Base-by-base conservation (phyloP, 306 rosid species). In the Quercus berberidifolia region DNA sequence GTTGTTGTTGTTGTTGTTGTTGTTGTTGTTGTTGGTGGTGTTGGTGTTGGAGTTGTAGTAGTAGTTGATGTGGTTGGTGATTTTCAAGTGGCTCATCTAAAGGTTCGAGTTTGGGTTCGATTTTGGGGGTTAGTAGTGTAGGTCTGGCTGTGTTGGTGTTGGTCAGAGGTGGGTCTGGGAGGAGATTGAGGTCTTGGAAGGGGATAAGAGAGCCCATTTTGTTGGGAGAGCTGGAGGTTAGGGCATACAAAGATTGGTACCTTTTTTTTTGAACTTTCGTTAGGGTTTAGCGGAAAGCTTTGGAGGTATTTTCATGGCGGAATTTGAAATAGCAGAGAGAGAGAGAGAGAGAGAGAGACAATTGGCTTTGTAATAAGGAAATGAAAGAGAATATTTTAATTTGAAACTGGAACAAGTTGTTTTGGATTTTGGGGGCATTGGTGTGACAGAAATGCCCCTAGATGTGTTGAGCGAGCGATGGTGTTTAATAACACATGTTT, bases 51-150 rank as follows among this genome's bases (percentile, higher is more conserved):
- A 49, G 70, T 1, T 46, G 26, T 30, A 26, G 62, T 19, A n/a
- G 79, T 68, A 54, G 83, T 2, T 5, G 49, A 1, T 59, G 82
- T 5, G 76, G 73, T n/a, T 14, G 58, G 46, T 74, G 76, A 65
- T 57, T 77, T 43, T 33, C 71, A 15, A 78, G 43, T 41, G 85
- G 76, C 49, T 83, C 93, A 12, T 92, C 97, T 4, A 77, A 80
- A 4, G 97, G 98, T 70, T 94, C 98, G 12, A 74, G 82, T 80
- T 92, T 94, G 3, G 98, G 98, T 20, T 87, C 93, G 30, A 89
- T 33, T 52, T 86, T 83, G 2, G 97, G 97, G 75, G 74, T 54
- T 10, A 77, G 70, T 64, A 87, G 21, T 6, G 72, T 13, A 19
- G 72, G 14, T 14, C 19, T 72, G 43, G 76, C 14, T 23, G 67